These are phyloP conservation scores for Phialemonium atrogriseum DNA, from an alignment of 2,329 filamentous ascomycete species.

Conservation along the genomic window DNA sequence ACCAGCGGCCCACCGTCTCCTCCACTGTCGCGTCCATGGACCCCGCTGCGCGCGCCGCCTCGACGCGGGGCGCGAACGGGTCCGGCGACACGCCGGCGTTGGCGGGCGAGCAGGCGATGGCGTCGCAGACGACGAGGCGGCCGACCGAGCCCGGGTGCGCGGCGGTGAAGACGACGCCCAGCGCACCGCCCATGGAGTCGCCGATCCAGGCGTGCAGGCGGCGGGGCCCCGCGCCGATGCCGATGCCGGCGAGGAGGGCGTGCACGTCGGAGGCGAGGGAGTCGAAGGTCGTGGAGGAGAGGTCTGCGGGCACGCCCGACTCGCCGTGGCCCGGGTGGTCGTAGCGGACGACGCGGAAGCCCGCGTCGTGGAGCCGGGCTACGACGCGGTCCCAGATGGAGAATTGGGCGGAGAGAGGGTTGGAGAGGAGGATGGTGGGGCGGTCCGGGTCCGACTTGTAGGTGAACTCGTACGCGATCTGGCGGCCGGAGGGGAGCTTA, in stretches of 20 bases:
- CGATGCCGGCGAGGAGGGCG: constrained; percentile 17
- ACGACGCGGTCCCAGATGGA: constrained; percentile 31
- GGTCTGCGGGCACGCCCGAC: constrained; percentile 23
- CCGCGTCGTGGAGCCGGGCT: constrained; percentile 20
- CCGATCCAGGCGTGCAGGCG: constrained; percentile 31
- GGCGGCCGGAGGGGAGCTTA: constrained; percentile 2
- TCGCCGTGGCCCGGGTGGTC: constrained; percentile 34
- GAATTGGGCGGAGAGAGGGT: constrained; percentile 27
- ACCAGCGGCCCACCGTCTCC: constrained; percentile 29
- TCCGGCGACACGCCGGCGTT: constrained; percentile 23
- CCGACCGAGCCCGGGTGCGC: constrained; percentile 27
- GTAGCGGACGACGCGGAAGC: constrained; percentile 31
- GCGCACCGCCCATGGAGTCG: constrained; percentile 35
- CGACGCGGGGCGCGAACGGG: constrained; percentile 25
- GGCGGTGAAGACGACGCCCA: constrained; percentile 27
- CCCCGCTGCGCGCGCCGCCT: constrained; percentile 19
- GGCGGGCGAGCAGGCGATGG: constrained; percentile 28
- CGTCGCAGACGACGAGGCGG: constrained; percentile 31
- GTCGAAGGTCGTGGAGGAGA: constrained; percentile 27
- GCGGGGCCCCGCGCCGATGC: not conserved
- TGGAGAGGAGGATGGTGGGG: constrained; percentile 29
- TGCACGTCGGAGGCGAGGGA: constrained; percentile 28
- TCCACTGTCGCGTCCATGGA: constrained; percentile 21
- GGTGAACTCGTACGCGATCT: constrained; percentile 4
- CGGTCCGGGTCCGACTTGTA: constrained; percentile 2